Evolutionary conservation across 2,329 filamentous ascomycete genomes (phyloP), one percentile per base, ranked within the genome.

Genomic region (Alternaria rosae): DNA sequence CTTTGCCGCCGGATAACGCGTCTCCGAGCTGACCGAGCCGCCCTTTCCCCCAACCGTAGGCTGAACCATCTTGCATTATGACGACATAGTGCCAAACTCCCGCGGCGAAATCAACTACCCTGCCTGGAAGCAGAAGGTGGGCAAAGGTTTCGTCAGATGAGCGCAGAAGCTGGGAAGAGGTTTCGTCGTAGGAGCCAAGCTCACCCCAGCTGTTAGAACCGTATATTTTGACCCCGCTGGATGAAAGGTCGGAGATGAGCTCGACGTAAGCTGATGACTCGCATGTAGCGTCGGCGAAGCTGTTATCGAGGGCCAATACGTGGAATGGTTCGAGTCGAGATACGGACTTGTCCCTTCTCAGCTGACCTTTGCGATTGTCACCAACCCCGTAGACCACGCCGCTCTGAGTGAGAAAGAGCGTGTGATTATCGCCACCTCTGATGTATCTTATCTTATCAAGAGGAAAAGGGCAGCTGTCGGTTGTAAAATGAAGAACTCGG

Each of bases 41-140:
- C 13, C 91, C 90, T 70, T 89, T 92, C 0, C 95, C 95, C 94
- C 94, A 98, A 3, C 93, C 94, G 76, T 91, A 97, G 2, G 90
- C 89, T 15, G 91, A 85, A 0, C 94, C 94, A 74, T 91, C 90
- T 44, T 86, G 86, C 4, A 97, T 80, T 0, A 97, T 86, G 2
- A 83, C 88, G 15, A 96, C 86, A 0, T 89, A 88, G 75, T 99
- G 95, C 21, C 88, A 88, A 83, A 97, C 91, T 30, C 91, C 88
- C 11, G 92, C 91, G 2, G 89, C 83, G 25, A 97, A 75, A 60
- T 90, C 86, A 1, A 87, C 79, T 5, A 97, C 59, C 20, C 15
- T 6, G 45, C 64, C 57, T 23, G 60, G 58, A 15, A 67, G 35
- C 2, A 8, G n/a, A 17, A 17, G n/a, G n/a, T n/a, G n/a, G n/a